Conservation (phyloP, 306 rosid genomes). For the Acacia confusa region DNA sequence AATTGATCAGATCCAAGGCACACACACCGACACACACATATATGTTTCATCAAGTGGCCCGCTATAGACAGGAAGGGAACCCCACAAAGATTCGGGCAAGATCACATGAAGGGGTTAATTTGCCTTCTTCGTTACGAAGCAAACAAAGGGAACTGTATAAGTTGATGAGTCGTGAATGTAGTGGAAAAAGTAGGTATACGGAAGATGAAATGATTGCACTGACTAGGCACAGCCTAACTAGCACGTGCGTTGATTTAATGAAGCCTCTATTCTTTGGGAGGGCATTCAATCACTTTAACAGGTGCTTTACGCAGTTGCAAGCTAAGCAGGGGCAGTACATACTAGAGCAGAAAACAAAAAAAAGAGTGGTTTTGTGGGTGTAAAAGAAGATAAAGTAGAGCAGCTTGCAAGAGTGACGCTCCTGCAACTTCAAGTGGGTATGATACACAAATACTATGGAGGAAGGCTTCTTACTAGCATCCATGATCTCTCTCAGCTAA, state of each 20-base stretch:
- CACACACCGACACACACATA: too few species aligned
- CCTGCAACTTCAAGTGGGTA: neutral
- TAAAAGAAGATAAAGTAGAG: neutral
- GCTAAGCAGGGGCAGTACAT: neutral
- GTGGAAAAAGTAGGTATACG: neutral
- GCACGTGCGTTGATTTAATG: neutral
- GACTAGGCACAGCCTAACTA: neutral
- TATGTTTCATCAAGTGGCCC: neutral
- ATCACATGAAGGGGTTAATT: neutral
- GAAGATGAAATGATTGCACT: neutral
- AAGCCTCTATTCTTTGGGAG: neutral
- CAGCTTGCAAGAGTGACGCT: neutral
- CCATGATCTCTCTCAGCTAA: neutral
- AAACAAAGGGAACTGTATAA: neutral
- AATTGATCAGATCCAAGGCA: neutral
- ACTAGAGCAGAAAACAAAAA: too few species aligned
- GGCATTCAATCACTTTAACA: neutral
- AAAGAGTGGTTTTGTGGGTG: neutral
- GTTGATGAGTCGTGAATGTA: neutral
- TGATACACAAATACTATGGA: neutral
- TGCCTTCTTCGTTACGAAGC: constrained; percentile 36
- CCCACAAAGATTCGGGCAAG: neutral
- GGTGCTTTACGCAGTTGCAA: neutral
- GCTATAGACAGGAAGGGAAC: neutral
- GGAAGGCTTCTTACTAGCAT: neutral